A percentile compares a stretch with the other conserved stretches of the same genome.
phyloP scores from a whole-genome alignment of 2,329 filamentous ascomycete species.

The Clarireedia monteithiana region DNA sequence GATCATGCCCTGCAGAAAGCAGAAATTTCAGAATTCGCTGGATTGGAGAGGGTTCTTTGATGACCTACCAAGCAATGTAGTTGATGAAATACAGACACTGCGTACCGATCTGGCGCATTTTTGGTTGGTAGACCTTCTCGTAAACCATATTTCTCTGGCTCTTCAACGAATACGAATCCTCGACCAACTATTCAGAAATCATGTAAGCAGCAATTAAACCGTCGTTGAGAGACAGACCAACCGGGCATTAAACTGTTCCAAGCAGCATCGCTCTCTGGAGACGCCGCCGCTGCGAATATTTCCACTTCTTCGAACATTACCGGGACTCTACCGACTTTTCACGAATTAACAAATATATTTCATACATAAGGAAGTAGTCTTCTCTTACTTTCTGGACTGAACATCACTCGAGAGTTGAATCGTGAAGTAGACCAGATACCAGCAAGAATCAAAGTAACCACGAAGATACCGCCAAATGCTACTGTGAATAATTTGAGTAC shows the following conservation, averaged over 20 bases:
- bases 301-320: background rate
- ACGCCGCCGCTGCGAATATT: background rate
- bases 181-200: background rate
- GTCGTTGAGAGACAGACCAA: background rate
- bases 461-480: too few relatives aligned
- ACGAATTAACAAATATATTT: background rate
- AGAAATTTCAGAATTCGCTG: background rate
- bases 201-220: background rate
- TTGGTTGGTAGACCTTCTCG: background rate
- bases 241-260: constrained; percentile 2
- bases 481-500: background rate
- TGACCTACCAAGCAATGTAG: constrained; percentile 1
- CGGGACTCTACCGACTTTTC: background rate
- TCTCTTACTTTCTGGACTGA: too few relatives aligned
- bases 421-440: too few relatives aligned
- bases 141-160: background rate
- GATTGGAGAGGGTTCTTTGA: background rate
- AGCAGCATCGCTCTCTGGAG: background rate
- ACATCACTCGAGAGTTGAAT: too few relatives aligned
- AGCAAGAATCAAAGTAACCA: too few relatives aligned
- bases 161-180: constrained; percentile 1
- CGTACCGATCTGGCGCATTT: background rate
- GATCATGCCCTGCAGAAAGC: background rate
- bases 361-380: background rate
- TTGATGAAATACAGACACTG: constrained; percentile 8